Evolutionary conservation across 1,139 yeast genomes (phyloP), one percentile per base, ranked within the genome.

Genomic region (Ogataea hybrid): DNA sequence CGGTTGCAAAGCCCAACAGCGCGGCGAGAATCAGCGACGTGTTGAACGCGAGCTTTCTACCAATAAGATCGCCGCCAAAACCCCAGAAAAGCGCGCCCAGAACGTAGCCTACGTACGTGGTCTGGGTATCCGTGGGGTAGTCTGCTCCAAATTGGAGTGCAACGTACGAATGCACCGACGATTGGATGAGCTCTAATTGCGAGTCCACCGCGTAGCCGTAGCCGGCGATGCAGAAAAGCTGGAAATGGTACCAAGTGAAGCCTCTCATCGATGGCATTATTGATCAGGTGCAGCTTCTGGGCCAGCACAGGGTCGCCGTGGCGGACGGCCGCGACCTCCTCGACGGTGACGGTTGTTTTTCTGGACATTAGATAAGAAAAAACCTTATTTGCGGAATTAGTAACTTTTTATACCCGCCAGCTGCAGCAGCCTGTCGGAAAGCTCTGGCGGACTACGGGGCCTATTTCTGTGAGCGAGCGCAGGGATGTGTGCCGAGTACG

Each of bases 181-280:
- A 28, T 18, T 28, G 30, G 30, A 28, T 28, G 17, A 28, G 30
- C 30, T 28, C 30, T 50, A 80, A 64, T 56, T 78, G 79, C 14
- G 83, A 76, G 56, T 80, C 85, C 21, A 77, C 79, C 5, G 81
- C 75, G 53, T 80, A 80, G 12, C 86, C 86, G 71, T 78, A 72
- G 14, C 85, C 85, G 46, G 74, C 75, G 28, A 76, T 56, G 51
- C 58, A 67, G 52, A 75, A 68, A 31, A 71, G 57, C 46, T 69
- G 68, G 31, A 64, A 57, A 46, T 73, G 20, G 78, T 68, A 70
- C 70, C 70, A 63, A 3, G 79, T 73, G 57, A 74, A 70, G 0
- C 79, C 79, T 71, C 46, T 74, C 77, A 51, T 74, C 78, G 22
- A 74, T 60, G 8, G 77, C 77, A 42, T 71, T 58, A 53, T 74